phyloP scores from a whole-genome alignment of 2,329 filamentous ascomycete genomes.

The Pseudocercospora fuligena region DNA sequence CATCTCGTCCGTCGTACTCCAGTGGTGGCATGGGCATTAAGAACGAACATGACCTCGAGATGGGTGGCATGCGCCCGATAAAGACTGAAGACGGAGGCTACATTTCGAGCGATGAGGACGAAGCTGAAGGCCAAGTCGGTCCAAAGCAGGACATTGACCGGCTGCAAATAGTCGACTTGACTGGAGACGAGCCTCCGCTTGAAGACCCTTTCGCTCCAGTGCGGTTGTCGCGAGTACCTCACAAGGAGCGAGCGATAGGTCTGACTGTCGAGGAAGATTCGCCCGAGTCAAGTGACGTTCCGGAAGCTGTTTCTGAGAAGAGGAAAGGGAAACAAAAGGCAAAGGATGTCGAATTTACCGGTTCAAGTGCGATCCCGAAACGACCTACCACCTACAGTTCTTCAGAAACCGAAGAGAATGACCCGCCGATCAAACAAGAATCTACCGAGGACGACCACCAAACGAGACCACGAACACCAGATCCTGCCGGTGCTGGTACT shows the following conservation, averaged over 20 bases:
- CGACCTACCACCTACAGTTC: slow-evolving; percentile 43
- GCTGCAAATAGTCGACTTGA: slow-evolving; percentile 61
- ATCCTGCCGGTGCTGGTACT: slow-evolving; percentile 18
- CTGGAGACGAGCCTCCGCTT: slow-evolving; percentile 46
- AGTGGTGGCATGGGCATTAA: slow-evolving; percentile 42
- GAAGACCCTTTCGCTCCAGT: slow-evolving; percentile 54
- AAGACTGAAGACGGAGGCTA: slow-evolving; percentile 46
- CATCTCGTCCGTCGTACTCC: slow-evolving; percentile 29
- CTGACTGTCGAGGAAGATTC: slow-evolving; percentile 46
- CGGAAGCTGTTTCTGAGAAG: slow-evolving; percentile 27
- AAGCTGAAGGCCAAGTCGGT: slow-evolving; percentile 54
- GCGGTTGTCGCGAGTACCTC: slow-evolving; percentile 60
- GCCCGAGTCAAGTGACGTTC: slow-evolving; percentile 30
- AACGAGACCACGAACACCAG: slow-evolving; percentile 28
- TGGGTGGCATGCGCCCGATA: slow-evolving; percentile 30
- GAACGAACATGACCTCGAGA: slow-evolving; percentile 35
- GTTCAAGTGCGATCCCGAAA: slow-evolving; percentile 50
- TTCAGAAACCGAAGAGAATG: slow-evolving; percentile 40
- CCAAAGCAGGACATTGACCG: slow-evolving; percentile 61
- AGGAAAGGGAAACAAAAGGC: slow-evolving; percentile 45
- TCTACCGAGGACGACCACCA: slow-evolving; percentile 54
- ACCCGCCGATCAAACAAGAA: slow-evolving; percentile 58
- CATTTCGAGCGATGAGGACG: slow-evolving; percentile 56
- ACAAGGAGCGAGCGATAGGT: slow-evolving; percentile 58
- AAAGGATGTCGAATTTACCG: slow-evolving; percentile 50